Evolutionary conservation across 257 asterid species (phyloP).

Genomic region (Forsythia suspensa): DNA sequence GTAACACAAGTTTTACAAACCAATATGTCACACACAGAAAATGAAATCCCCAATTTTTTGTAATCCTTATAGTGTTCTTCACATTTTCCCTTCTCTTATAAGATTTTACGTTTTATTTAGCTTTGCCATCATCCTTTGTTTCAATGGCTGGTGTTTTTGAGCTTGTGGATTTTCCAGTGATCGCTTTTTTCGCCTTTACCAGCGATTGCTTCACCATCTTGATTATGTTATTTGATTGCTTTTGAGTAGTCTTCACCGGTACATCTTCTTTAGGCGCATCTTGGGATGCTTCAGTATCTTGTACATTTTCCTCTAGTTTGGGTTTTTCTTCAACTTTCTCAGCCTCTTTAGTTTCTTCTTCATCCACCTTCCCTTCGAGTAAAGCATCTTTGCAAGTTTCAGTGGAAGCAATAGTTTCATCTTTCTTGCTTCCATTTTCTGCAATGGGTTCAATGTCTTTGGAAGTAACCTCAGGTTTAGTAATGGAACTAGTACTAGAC

Average conservation of each 20-base stretch:
- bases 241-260: conserved; percentile 47
- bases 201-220: conserved; percentile 85
- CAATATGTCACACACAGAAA: conserved; percentile 43
- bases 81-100: neutral
- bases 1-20: conserved; percentile 24
- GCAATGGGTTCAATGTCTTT: conserved; percentile 34
- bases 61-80: conserved; percentile 9
- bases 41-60: conserved; percentile 31
- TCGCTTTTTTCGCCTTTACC: conserved; percentile 90
- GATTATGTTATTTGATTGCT: conserved; percentile 58
- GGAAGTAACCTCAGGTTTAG: conserved; percentile 31
- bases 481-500: conserved; percentile 2
- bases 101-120: conserved; percentile 27
- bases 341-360: conserved; percentile 7
- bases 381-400: conserved; percentile 26
- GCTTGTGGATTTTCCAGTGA: conserved; percentile 70
- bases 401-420: conserved; percentile 20
- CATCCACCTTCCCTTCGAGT: conserved; percentile 13
- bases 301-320: conserved; percentile 18
- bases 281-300: conserved; percentile 24
- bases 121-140: conserved; percentile 41
- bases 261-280: conserved; percentile 49
- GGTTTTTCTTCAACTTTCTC: conserved; percentile 17
- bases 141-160: conserved; percentile 58
- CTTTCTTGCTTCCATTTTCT: conserved; percentile 28